Evolutionary conservation across 2,329 filamentous ascomycete genomes (phyloP).

Genomic region (Paracoccidioides brasiliensis): DNA sequence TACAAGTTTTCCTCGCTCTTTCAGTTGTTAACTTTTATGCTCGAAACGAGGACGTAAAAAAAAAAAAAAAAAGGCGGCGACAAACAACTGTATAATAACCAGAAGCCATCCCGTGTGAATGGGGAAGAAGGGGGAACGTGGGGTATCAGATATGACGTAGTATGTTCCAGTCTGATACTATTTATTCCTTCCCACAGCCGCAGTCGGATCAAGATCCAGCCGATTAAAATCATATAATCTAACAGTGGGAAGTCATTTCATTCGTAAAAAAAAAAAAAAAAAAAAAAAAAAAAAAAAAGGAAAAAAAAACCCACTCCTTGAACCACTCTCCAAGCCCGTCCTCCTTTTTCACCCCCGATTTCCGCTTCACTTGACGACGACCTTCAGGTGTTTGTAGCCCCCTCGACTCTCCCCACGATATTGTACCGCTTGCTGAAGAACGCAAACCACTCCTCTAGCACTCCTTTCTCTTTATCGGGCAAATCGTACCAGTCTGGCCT

Average conservation of each 20-base stretch:
- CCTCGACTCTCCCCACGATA: constrained; percentile 41
- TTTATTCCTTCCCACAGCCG: no score
- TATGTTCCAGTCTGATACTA: no score
- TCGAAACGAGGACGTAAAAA: neutral
- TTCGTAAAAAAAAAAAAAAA: neutral
- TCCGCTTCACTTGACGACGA: neutral
- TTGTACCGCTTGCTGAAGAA: constrained; percentile 98
- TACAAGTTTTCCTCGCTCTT: no score
- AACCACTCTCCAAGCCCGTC: neutral
- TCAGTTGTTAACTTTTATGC: no score
- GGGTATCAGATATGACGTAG: no score
- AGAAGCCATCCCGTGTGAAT: no score
- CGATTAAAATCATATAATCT: no score
- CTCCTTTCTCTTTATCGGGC: constrained; percentile 69
- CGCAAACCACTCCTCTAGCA: constrained; percentile 81
- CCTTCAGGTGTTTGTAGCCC: constrained; percentile 23
- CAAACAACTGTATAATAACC: neutral
- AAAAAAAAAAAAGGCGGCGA: neutral
- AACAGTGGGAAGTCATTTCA: no score
- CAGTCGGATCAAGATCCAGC: no score
- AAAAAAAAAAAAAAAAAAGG: neutral
- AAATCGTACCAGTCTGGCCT: constrained; percentile 71
- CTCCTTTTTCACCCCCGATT: no score
- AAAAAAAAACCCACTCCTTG: neutral
- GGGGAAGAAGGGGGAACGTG: no score